Conservation (phyloP, 2,329 filamentous ascomycete genomes). For the Hymenoscyphus fructigenus region DNA sequence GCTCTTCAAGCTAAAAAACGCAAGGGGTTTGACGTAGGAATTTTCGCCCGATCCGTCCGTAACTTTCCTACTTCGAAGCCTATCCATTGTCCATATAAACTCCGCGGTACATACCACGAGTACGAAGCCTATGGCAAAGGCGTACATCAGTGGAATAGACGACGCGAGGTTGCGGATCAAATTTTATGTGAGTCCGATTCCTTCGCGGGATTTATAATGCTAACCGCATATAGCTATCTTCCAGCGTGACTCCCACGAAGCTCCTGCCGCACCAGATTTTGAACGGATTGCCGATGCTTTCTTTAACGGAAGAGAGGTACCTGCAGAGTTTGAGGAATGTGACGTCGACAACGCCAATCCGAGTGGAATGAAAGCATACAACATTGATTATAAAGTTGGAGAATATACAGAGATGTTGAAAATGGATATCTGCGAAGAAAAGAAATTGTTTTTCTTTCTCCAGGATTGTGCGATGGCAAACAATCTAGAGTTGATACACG, state of each 20-base stretch:
- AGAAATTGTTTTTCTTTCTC: constrained; percentile 16
- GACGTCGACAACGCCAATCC: background rate
- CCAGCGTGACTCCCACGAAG: background rate
- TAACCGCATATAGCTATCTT: constrained; percentile 9
- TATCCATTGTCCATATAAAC: constrained; percentile 12
- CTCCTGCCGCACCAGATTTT: constrained; percentile 12
- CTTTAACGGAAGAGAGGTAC: constrained; percentile 15
- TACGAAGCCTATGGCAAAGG: background rate
- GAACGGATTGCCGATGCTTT: constrained; percentile 14
- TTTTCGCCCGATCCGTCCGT: constrained; percentile 18
- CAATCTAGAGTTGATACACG: constrained; percentile 15
- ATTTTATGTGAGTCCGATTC: constrained; percentile 9
- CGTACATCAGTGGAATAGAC: constrained; percentile 1
- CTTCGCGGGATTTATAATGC: background rate
- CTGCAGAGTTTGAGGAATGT: constrained; percentile 11
- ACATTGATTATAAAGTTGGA: background rate
- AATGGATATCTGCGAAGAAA: constrained; percentile 8
- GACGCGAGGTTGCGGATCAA: background rate
- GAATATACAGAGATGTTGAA: constrained; percentile 11
- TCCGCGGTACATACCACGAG: constrained; percentile 11
- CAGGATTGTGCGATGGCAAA: constrained; percentile 23
- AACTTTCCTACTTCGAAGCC: background rate
- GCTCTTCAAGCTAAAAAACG: constrained; percentile 3
- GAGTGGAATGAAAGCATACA: background rate
- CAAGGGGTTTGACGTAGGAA: constrained; percentile 17